Conservation (phyloP, 371 early-diverging fungal species). For the Parasitella parasitica region DNA sequence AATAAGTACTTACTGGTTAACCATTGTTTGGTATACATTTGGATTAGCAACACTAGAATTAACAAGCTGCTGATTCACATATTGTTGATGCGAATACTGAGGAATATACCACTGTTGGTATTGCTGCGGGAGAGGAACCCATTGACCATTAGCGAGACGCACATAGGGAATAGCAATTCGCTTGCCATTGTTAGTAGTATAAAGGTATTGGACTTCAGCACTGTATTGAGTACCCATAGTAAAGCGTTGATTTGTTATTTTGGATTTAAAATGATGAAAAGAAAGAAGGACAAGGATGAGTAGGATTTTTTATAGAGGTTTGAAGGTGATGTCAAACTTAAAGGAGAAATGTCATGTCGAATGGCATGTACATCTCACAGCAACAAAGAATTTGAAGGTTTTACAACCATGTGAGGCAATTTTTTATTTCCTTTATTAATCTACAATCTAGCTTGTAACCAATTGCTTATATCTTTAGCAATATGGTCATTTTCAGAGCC, state of each 20-base stretch:
- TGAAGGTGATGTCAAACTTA: slow-evolving; percentile 5
- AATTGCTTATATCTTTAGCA: slow-evolving; percentile 22
- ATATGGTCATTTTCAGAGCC: slow-evolving; percentile 35
- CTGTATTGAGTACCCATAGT: slow-evolving; percentile 16
- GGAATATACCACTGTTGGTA: neutral
- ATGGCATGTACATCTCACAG: neutral
- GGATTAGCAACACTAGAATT: neutral
- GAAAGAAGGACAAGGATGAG: neutral
- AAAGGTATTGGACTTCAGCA: slow-evolving; percentile 11
- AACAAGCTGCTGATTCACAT: neutral
- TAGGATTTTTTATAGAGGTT: neutral
- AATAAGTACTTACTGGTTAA: neutral
- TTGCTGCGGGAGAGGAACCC: slow-evolving; percentile 9
- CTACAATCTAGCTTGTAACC: slow-evolving; percentile 29
- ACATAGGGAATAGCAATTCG: slow-evolving; percentile 8
- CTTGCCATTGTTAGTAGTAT: slow-evolving; percentile 5
- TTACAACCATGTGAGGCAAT: slow-evolving; percentile 1
- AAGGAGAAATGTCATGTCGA: slow-evolving; percentile 2
- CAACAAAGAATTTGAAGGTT: neutral
- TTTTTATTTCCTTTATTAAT: neutral
- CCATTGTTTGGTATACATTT: neutral
- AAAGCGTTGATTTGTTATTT: neutral
- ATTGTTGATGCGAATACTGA: neutral
- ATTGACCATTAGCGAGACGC: slow-evolving; percentile 12
- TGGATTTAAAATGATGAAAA: neutral